A percentile compares a stretch with the other conserved stretches of the same genome.
These are phyloP conservation scores for Theileria orientalis DNA, from an alignment of 169 alveolate species.

Conservation along the genomic window DNA sequence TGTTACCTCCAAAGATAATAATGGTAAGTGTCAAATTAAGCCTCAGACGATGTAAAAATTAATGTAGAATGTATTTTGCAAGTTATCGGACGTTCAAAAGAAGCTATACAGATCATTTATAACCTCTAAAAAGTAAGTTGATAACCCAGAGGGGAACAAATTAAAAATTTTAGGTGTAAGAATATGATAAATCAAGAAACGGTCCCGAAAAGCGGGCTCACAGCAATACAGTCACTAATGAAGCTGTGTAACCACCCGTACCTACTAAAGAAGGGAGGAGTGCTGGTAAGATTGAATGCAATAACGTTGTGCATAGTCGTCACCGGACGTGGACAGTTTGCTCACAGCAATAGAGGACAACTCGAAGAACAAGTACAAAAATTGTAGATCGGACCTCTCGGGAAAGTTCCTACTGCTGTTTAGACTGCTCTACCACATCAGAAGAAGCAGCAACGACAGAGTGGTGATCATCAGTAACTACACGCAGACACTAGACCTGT, in stretches of 20 bases:
- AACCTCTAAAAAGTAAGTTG: slow-evolving; percentile 41
- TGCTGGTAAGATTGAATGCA: background rate
- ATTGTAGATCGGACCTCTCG: slow-evolving; percentile 51
- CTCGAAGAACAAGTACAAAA: slow-evolving; percentile 12
- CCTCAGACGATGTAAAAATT: no score
- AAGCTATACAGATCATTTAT: slow-evolving; percentile 73
- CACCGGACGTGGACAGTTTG: slow-evolving; percentile 29
- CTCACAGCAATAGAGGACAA: slow-evolving; percentile 9
- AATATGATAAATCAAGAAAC: slow-evolving; percentile 44
- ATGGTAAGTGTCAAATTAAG: slow-evolving; percentile 33
- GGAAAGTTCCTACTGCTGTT: slow-evolving; percentile 60
- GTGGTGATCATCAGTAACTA: slow-evolving; percentile 88
- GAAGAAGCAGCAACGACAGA: slow-evolving; percentile 80
- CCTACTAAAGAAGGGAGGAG: slow-evolving; percentile 38
- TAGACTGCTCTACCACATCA: slow-evolving; percentile 72
- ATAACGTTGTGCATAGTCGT: slow-evolving; percentile 10
- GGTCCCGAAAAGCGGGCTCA: slow-evolving; percentile 70
- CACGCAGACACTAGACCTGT: slow-evolving; percentile 88
- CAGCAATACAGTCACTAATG: slow-evolving; percentile 80
- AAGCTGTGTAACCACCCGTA: slow-evolving; percentile 87
- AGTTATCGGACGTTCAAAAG: slow-evolving; percentile 81
- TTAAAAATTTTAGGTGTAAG: slow-evolving; percentile 25
- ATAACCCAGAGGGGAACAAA: slow-evolving; percentile 10
- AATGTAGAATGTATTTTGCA: slow-evolving; percentile 79
- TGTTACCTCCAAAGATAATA: slow-evolving; percentile 85